Evolutionary conservation across 164 flowering plant species (phyloP), one percentile per base, ranked within the genome.

Genomic region (Chimonanthus salicifolius): DNA sequence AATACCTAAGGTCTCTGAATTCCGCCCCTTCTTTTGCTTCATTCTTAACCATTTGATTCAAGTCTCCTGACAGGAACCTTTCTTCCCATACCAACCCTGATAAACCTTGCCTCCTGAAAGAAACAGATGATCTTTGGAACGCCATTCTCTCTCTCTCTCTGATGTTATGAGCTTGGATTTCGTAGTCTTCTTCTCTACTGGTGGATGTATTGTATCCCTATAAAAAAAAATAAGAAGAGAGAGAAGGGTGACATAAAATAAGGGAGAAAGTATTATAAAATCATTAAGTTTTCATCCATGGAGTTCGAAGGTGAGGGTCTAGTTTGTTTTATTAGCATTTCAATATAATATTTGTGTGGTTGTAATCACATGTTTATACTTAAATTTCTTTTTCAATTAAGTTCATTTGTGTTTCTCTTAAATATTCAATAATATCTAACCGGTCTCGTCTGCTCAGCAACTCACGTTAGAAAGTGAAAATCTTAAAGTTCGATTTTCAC

Each of bases 31-130:
- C 79, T 67, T 75, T 71, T 10, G 4, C 68, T 65, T 65, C 16
- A 10, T 43, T 15, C 49, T 72, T 64, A 77, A 77, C 76, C 45
- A 6, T 20, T 48, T 78, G 77, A 73, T 75, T 82, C 51, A 85
- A 49, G 5, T 87, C 90, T 9, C 83, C 86, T 10, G 85, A 69
- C 9, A 87, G 51, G 49, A 86, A 68, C 75, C 81, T 82, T 75
- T 91, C 97, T 66, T 91, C 94, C 97, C 96, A 92, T 20, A 92
- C 85, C 48, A 85, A 70, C 3, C 98, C 98, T 4, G 98, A 92
- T 4, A 94, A 92, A 16, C 98, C 98, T 72, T 85, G 88, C 62
- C 98, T 86, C 74, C 98, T 84, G 70, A 91, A 92, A 7, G 96
- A 88, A 43, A 79, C 82, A 47, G 75, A 84, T 7, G 98, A 92